These are phyloP conservation scores for Stylosanthes scabra DNA, from an alignment of 331 rosid species.

Conservation along the genomic window DNA sequence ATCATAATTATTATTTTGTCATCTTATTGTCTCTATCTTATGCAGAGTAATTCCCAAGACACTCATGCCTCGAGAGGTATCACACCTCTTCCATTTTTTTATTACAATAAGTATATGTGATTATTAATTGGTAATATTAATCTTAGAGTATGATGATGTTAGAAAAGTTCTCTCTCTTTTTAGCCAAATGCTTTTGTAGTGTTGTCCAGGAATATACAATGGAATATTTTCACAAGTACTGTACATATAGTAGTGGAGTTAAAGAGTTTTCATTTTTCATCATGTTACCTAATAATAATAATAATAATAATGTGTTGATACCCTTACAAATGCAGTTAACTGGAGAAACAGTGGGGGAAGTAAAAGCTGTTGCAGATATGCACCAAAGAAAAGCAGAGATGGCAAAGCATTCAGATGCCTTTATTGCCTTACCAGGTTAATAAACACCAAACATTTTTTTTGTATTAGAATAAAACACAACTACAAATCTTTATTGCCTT, in stretches of 20 bases:
- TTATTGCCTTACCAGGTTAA: conserved; percentile 98
- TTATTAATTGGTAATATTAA: not conserved
- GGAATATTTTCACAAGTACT: conserved; percentile 7
- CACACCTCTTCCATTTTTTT: conserved; percentile 57
- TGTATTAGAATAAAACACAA: no score
- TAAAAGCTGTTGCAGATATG: conserved; percentile 98
- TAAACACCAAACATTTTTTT: no score
- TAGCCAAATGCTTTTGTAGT: conserved; percentile 7
- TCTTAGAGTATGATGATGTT: not conserved
- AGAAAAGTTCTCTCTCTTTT: conserved; percentile 28
- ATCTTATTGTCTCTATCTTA: conserved; percentile 72
- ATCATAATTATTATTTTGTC: conserved; percentile 45
- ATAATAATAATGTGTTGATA: conserved; percentile 9
- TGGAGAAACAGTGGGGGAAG: conserved; percentile 99
- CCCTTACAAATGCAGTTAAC: conserved; percentile 74
- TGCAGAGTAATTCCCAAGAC: conserved; percentile 99
- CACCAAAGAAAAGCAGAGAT: conserved; percentile 99
- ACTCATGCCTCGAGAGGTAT: conserved; percentile 99
- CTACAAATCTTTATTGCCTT: no score
- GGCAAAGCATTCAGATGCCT: conserved; percentile 99
- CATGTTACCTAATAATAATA: conserved; percentile 14
- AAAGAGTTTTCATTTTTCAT: not conserved
- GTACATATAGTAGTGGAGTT: not conserved
- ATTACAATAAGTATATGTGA: not conserved
- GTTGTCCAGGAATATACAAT: conserved; percentile 17